A percentile compares a stretch with the other conserved stretches of the same genome.
phyloP scores from a whole-genome alignment of 2,329 filamentous ascomycete genomes.

The Aureobasidium namibiae region DNA sequence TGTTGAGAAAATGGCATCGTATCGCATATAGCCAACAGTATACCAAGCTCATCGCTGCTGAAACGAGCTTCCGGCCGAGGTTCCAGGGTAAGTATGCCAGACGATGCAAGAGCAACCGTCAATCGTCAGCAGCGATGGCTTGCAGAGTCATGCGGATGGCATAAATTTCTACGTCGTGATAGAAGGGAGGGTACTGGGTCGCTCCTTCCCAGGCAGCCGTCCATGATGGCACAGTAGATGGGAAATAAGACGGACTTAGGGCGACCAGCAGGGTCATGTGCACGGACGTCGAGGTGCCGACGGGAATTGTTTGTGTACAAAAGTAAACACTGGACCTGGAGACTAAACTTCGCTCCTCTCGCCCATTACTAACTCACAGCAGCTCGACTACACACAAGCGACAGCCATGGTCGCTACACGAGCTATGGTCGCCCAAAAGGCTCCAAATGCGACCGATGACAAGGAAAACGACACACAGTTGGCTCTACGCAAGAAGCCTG shows the following conservation, averaged over 20 bases:
- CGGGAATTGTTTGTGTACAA: constrained; percentile 4
- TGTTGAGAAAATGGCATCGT: no score
- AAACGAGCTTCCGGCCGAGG: no score
- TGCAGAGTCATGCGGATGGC: no score
- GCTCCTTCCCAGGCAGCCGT: neutral
- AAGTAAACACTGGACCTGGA: neutral
- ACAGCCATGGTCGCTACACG: constrained; percentile 29
- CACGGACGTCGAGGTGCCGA: constrained; percentile 1
- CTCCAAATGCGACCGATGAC: constrained; percentile 17
- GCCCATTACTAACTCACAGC: neutral
- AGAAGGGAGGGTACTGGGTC: neutral
- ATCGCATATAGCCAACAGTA: no score
- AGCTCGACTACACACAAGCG: neutral
- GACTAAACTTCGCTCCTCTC: neutral
- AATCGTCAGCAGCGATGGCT: no score
- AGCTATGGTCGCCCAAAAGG: constrained; percentile 24
- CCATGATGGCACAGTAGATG: neutral
- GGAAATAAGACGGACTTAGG: neutral
- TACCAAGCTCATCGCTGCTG: no score
- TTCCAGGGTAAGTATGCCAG: no score
- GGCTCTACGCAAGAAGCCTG: constrained; percentile 26
- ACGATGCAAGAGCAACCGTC: no score
- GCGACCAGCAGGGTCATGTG: neutral
- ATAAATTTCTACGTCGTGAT: neutral
- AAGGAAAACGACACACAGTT: constrained; percentile 15